Evolutionary conservation across 345 rosid species (phyloP), one percentile per base, ranked within the genome.

Genomic region (Rubroshorea leprosula): DNA sequence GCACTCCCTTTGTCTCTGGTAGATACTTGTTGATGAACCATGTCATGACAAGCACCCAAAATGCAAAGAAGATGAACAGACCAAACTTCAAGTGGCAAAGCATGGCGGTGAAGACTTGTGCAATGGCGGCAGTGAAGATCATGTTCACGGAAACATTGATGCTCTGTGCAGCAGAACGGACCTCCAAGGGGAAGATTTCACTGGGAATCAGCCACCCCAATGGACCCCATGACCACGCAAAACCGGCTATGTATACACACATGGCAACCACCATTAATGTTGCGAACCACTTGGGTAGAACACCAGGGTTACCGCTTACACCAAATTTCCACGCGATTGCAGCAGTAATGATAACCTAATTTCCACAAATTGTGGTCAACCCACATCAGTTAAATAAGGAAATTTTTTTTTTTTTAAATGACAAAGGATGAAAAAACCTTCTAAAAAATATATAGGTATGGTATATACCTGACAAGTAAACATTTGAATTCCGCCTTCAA

Each of bases 271-370:
- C 41, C 41, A 35, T 13, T 4, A 13, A 6, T 2, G 41, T 10
- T 2, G 41, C 41, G 9, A 35, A 35, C 41, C 41, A 35, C 1
- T 2, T 10, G 5, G 41, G 41, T 1, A 35, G 41, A 1, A 35
- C 41, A 1, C 41, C 41, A 2, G 41, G 1, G 72, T 77, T 23
- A 10, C 87, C 90, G n/a, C 54, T 23, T 23, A 50, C 25, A 58
- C 90, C 90, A 14, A 86, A 83, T 46, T 86, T 81, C 16, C 35
- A 20, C 0, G 69, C 87, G 20, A 86, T 81, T 15, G 71, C 62
- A 9, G 25, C 41, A 2, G 83, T 72, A 25, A 83, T 65, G 17
- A 70, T 45, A 12, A 66, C 53, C 87, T 84, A 56, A 49, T n/a
- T n/a, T n/a, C n/a, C n/a, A n/a, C n/a, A n/a, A n/a, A n/a, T n/a